Base-by-base conservation (phyloP, 139 green algal species). In the Chlamydomonas eustigma region DNA sequence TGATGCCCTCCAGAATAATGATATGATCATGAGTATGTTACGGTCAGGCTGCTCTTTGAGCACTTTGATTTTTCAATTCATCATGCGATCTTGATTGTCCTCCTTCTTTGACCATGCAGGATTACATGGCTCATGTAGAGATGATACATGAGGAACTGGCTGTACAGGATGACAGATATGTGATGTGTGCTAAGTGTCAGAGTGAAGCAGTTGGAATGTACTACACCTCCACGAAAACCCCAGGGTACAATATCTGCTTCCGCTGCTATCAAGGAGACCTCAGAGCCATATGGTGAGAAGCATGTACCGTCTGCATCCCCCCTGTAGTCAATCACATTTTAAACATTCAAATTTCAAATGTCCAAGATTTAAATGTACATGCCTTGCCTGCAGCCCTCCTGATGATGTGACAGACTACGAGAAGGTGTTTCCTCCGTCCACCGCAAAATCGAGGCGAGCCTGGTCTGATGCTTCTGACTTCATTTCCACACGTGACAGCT, bases 121-220 rank as follows among this genome's bases (percentile, higher is more conserved):
- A 89, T 30, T 92, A 85, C 73, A 67, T 80, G 50, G 68, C 71
- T 25, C 88, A 92, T 72, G 39, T 90, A 68, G 86, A 88, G 72
- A 64, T 81, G 22, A 78, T 75, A 36, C 88, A 92, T 38, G 88
- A 92, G 79, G 80, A 81, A 50, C 77, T 90, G 31, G 79, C 81
- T 2, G 74, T 86, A 52, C 3, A n/a, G 3, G 73, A 32, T 28
- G 73, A 71, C 76, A 84, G 75, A 37, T 89, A 88, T 34, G 66
- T 89, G 35, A 68, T 70, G 28, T 92, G 88, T 68, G 52, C 39
- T 37, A 84, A 84, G 72, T 92, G 88, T 76, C 73, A 84, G 39
- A 50, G 76, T 51, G 81, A 87, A 76, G 78, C 88, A 3, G 81
- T 88, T 35, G 86, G 86, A 38, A 82, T 79, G 52, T 84, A 88